Evolutionary conservation across 2,329 filamentous ascomycete genomes (phyloP), one percentile per base, ranked within the genome.

Genomic region (Coniochaeta prunicola): DNA sequence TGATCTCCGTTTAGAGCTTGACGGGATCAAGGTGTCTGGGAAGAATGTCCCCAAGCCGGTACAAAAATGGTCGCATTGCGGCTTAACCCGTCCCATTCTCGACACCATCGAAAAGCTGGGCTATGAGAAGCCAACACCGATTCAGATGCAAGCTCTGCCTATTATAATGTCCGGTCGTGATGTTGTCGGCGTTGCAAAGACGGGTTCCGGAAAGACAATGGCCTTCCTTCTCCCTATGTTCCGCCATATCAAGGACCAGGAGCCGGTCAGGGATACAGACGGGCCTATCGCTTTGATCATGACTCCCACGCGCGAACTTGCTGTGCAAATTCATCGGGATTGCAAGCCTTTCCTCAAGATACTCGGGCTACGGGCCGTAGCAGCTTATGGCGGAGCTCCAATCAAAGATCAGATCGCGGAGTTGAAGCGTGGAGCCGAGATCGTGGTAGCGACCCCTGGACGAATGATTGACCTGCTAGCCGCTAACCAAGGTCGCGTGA

Each of bases 391-490:
- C 24, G 94, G 94, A 63, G 90, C 92, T 21, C 92, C 94, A 0
- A 97, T 99, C 71, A 94, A 96, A 69, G 94, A 99, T 64, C 92
- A 99, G 71, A 99, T 99, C 70, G 92, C 92, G 1, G 92, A 97
- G 70, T 78, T 99, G 64, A 97, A 97, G 76, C 89, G 92, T 61
- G 94, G 94, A 53, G 91, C 92, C 10, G 92, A 97, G 70, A 92
- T 99, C 57, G 87, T 97, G 58, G 92, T 99, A 15, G 96, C 92
- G 66, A 99, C 94, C 0, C 92, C 94, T 17, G 94, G 94, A 24
- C 89, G 94, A 59, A 89, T 97, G 81, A 97, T 99, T 67, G 94
- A 99, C 77, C 83, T 99, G 19, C 79, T 99, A 33, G 91, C 92
- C 42, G 92, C 92, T 57, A 99, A 97, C 70, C 88, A 90, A 64